These are phyloP conservation scores for Panicum virgatum DNA, from an alignment of 202 grass and related monocot genomes.

Conservation along the genomic window DNA sequence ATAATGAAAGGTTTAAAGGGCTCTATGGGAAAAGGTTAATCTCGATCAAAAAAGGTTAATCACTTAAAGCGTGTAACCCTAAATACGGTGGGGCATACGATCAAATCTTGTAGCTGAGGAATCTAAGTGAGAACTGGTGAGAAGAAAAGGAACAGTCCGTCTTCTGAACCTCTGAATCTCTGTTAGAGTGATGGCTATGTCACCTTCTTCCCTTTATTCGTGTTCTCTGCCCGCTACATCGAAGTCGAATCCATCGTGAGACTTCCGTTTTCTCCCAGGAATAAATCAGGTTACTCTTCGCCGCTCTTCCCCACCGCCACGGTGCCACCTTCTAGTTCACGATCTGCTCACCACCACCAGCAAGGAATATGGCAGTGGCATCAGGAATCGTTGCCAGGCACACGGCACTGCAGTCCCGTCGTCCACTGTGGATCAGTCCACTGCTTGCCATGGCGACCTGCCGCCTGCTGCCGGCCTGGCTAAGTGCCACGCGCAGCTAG, in stretches of 20 bases:
- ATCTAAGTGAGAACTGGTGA: background rate
- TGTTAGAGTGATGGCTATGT: background rate
- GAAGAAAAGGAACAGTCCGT: background rate
- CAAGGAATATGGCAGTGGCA: background rate
- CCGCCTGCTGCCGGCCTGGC: too few species aligned
- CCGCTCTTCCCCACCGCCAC: background rate
- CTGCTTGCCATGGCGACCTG: background rate
- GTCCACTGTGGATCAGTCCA: too few species aligned
- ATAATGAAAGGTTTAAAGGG: too few species aligned
- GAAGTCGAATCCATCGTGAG: background rate
- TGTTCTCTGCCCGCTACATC: background rate
- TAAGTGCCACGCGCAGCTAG: background rate
- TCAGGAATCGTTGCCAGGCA: background rate
- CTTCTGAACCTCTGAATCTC: background rate
- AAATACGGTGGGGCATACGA: background rate
- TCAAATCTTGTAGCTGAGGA: background rate
- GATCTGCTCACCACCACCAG: too few species aligned
- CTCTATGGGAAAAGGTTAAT: too few species aligned
- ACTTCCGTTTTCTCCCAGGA: background rate
- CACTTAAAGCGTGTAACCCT: too few species aligned
- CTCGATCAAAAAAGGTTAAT: too few species aligned
- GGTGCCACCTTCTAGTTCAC: too few species aligned
- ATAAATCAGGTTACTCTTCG: background rate
- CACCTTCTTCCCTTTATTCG: background rate
- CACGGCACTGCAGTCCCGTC: background rate